These are phyloP conservation scores for Beauveria sp. DNA, from an alignment of 2,329 filamentous ascomycete species.

Conservation along the genomic window DNA sequence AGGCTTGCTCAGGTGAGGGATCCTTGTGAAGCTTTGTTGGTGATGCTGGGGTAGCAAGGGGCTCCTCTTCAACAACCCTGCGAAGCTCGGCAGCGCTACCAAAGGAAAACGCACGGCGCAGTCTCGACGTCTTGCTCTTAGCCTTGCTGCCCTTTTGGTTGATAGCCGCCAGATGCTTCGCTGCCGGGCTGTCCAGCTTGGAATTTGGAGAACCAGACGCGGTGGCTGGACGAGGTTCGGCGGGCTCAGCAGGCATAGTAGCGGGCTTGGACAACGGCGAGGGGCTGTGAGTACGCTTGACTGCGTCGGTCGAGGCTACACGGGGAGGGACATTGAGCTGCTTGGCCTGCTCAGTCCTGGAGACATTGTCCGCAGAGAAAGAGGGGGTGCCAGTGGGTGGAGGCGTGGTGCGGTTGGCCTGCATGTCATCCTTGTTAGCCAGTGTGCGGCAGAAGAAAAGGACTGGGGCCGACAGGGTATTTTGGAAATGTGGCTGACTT, in stretches of 20 bases:
- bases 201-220: slow-evolving; percentile 25
- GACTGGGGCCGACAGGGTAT: slow-evolving; percentile 16
- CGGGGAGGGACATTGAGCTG: slow-evolving; percentile 52
- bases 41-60: slow-evolving; percentile 24
- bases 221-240: slow-evolving; percentile 31
- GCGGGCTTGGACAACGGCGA: slow-evolving; percentile 69
- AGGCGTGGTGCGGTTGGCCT: slow-evolving; percentile 55
- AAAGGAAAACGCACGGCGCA: slow-evolving; percentile 92
- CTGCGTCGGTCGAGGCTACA: slow-evolving; percentile 56
- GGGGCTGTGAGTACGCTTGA: slow-evolving; percentile 57
- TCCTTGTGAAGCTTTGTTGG: slow-evolving; percentile 58
- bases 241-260: slow-evolving; percentile 50
- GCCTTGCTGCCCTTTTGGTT: slow-evolving; percentile 71
- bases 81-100: slow-evolving; percentile 88
- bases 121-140: slow-evolving; percentile 77
- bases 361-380: slow-evolving; percentile 38
- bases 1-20: slow-evolving; percentile 52
- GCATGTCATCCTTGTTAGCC: slow-evolving; percentile 40
- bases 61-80: slow-evolving; percentile 58
- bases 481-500: slow-evolving; percentile 32
- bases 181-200: slow-evolving; percentile 58
- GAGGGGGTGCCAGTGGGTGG: slow-evolving; percentile 47
- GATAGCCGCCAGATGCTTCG: slow-evolving; percentile 78
- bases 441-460: slow-evolving; percentile 21
- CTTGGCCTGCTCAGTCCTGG: slow-evolving; percentile 46